phyloP scores from a whole-genome alignment of 2,329 filamentous ascomycete genomes.

The Hyphodiscus sp. region DNA sequence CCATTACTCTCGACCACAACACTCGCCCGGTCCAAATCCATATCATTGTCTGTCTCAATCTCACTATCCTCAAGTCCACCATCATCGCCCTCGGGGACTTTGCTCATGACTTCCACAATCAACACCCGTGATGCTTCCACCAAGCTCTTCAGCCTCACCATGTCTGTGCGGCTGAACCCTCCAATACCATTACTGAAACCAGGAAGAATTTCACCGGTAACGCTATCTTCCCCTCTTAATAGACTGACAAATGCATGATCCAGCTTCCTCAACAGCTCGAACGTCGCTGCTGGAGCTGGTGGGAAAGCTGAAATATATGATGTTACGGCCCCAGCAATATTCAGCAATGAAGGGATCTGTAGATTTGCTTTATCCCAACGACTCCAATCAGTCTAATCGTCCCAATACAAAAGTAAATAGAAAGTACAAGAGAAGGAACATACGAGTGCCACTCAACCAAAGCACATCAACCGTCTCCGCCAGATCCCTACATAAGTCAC shows the following conservation, averaged over 20 bases:
- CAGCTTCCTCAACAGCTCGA: constrained; percentile 67
- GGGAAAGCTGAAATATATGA: constrained; percentile 69
- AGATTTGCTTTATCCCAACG: constrained; percentile 51
- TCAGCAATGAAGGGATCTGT: constrained; percentile 79
- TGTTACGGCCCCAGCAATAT: constrained; percentile 65
- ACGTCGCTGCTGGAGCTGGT: constrained; percentile 59
- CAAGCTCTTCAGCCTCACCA: constrained; percentile 77
- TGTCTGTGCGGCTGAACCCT: constrained; percentile 70
- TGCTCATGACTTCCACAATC: constrained; percentile 62
- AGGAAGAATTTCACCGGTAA: constrained; percentile 58
- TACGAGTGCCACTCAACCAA: constrained; percentile 84
- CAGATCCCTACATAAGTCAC: constrained; percentile 60
- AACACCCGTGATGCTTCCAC: constrained; percentile 69
- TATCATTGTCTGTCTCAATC: constrained; percentile 24
- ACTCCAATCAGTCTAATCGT: not conserved
- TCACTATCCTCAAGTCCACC: constrained; percentile 34
- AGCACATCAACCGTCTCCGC: constrained; percentile 71
- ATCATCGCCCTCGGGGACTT: constrained; percentile 40
- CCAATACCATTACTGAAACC: constrained; percentile 59
- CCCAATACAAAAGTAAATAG: not conserved
- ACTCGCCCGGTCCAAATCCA: constrained; percentile 28
- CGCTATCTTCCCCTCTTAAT: constrained; percentile 58
- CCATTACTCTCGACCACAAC: constrained; percentile 47
- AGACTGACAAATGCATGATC: constrained; percentile 79
- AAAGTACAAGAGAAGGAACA: constrained; percentile 31